phyloP scores from a whole-genome alignment of 2,329 filamentous ascomycete genomes.

The Aspergillus bombycis region DNA sequence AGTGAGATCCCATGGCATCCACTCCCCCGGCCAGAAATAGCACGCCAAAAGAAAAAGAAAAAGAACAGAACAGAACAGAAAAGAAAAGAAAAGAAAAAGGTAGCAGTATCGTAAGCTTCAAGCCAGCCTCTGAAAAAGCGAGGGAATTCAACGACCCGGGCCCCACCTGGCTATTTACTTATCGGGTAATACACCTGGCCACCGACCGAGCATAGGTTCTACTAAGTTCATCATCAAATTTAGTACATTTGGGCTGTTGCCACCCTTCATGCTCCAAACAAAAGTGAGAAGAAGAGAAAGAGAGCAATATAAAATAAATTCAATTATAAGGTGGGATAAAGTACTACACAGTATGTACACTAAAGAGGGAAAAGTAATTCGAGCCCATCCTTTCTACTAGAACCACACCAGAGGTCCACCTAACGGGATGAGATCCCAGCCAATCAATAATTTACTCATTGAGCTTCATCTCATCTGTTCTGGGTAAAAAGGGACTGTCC shows the following conservation, averaged over 20 bases:
- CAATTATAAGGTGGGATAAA: too few species aligned
- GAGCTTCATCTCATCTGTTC: constrained; percentile 17
- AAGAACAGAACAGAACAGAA: not conserved
- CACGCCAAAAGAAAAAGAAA: not conserved
- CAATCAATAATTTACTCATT: constrained; percentile 23
- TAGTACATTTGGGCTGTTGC: too few species aligned
- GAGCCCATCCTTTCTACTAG: not conserved
- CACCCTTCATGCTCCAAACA: too few species aligned
- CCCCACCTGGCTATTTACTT: not conserved
- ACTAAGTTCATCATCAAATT: not conserved
- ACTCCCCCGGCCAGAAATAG: too few species aligned
- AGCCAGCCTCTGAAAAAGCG: not conserved
- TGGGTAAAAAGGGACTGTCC: not conserved
- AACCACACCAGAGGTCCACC: constrained; percentile 1
- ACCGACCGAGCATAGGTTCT: not conserved
- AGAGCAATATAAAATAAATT: too few species aligned
- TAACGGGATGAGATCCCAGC: constrained; percentile 27
- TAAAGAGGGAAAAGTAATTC: too few species aligned
- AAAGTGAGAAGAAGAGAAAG: too few species aligned
- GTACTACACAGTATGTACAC: too few species aligned
- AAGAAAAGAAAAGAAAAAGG: not conserved
- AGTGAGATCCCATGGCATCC: not conserved
- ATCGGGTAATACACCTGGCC: not conserved
- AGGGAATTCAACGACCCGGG: not conserved
- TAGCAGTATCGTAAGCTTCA: not conserved